Evolutionary conservation across 495 filamentous ascomycete genomes (phyloP).

Genomic region (Penicillium crystallinum): DNA sequence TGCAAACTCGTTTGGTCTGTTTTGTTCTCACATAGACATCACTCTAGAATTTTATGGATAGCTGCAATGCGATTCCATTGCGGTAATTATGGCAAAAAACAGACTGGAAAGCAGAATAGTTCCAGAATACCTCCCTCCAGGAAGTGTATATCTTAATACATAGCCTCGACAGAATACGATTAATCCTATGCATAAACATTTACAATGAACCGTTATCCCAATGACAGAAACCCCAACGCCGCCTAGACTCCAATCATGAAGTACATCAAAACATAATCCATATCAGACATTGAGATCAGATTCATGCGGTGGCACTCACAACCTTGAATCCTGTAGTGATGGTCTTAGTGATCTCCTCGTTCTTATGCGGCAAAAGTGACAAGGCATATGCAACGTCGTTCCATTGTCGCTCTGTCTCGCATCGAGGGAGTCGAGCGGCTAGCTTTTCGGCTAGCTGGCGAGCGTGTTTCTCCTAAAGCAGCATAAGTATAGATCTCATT

Average conservation of each 20-base stretch:
- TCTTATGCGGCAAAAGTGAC: conserved; percentile 88
- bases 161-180: not conserved
- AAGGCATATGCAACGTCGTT: conserved; percentile 92
- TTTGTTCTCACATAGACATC: conserved; percentile 15
- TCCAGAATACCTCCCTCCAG: not conserved
- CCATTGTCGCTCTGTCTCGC: conserved; percentile 93
- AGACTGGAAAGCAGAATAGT: not conserved
- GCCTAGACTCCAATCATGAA: conserved; percentile 15
- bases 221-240: not conserved
- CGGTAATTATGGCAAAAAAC: not conserved
- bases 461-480: conserved; percentile 84
- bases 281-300: not conserved
- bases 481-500: conserved; percentile 3
- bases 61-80: not conserved
- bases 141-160: not conserved
- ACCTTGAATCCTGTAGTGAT: conserved; percentile 81
- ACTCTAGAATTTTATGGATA: conserved; percentile 12
- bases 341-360: conserved; percentile 88
- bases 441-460: conserved; percentile 93
- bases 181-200: not conserved
- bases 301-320: conserved; percentile 60
- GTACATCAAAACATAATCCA: conserved; percentile 9
- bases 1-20: not conserved
- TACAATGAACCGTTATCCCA: not conserved
- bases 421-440: conserved; percentile 77